Evolutionary conservation across 805 yeast genomes (phyloP).

Genomic region (Nakazawaea populi): DNA sequence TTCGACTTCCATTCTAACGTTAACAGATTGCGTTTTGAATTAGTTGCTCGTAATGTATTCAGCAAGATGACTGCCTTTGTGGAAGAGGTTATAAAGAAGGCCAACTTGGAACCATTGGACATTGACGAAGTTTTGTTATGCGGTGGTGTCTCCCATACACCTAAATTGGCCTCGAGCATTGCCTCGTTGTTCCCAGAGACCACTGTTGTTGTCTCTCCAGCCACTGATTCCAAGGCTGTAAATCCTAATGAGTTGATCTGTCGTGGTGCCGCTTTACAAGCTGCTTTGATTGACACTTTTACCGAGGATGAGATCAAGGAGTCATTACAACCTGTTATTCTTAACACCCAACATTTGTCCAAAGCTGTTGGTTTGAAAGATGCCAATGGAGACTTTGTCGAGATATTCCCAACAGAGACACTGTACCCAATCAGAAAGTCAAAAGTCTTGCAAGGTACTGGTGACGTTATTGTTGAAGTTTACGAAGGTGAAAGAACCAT

Average conservation of each 20-base stretch:
- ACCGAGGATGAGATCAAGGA: slow-evolving; percentile 79
- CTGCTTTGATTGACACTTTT: slow-evolving; percentile 75
- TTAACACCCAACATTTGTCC: slow-evolving; percentile 81
- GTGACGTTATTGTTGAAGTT: slow-evolving; percentile 61
- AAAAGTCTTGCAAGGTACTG: slow-evolving; percentile 54
- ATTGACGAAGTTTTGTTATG: slow-evolving; percentile 86
- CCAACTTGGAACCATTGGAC: slow-evolving; percentile 78
- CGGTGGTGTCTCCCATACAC: slow-evolving; percentile 92
- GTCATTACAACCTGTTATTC: slow-evolving; percentile 75
- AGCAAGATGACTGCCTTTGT: slow-evolving; percentile 73
- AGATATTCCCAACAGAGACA: slow-evolving; percentile 76
- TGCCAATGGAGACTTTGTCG: slow-evolving; percentile 62
- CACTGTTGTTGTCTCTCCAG: slow-evolving; percentile 70
- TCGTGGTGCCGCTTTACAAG: slow-evolving; percentile 97
- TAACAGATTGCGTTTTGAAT: slow-evolving; percentile 91
- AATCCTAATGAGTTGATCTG: slow-evolving; percentile 87
- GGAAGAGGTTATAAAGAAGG: slow-evolving; percentile 69
- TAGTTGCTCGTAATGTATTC: slow-evolving; percentile 75
- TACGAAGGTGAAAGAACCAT: slow-evolving; percentile 83
- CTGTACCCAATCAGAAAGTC: slow-evolving; percentile 87
- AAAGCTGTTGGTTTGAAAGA: slow-evolving; percentile 82
- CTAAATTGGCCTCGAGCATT: slow-evolving; percentile 79
- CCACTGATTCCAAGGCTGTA: slow-evolving; percentile 67
- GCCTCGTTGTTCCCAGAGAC: slow-evolving; percentile 76
- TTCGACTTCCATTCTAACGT: slow-evolving; percentile 87